Evolutionary conservation across 1,139 yeast species (phyloP), one percentile per base, ranked within the genome.

Genomic region (Diutina scorzettiae): DNA sequence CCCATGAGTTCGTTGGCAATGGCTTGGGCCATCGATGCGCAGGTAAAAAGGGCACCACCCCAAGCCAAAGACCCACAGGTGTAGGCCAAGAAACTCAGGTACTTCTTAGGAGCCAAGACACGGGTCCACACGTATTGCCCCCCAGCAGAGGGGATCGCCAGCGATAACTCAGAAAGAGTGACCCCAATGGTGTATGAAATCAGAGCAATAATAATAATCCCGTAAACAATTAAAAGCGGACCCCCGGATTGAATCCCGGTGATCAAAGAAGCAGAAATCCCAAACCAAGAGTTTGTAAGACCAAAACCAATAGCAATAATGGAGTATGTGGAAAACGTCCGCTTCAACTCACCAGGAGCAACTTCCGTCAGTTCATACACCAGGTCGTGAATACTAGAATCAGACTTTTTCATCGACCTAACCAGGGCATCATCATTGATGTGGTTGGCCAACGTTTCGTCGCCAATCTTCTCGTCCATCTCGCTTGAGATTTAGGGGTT

Each of bases 251-350:
- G 63, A 44, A 78, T 76, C 53, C 81, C 81, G 18, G 81, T 73
- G 44, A 76, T 66, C 56, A 78, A 65, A 11, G 81, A 73, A 2
- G 81, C 78, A 14, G 81, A 75, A 43, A 77, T 74, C 46, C 84
- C 83, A 47, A 76, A 74, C 84, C 84, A 78, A 7, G 82, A 76
- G 59, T 78, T 78, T 23, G 85, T 78, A 44, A 79, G 58, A 20
- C 83, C 83, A 51, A 79, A 79, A 4, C 84, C 84, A 45, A 78
- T 79, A 45, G 82, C 82, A 21, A 69, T 59, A 7, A 78, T 66
- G 1, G 81, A 72, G 62, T 73, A 65, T 37, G 73, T 63, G 18
- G 75, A 64, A 48, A 75, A 76, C 43, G 66, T 69, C 51, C 76
- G 66, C 45, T 68, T 65, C 46, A 73, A 62, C 46, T 69, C 66